Evolutionary conservation across 192 early-diverging fungal genomes (phyloP).

Genomic region (Diversispora epigaea): DNA sequence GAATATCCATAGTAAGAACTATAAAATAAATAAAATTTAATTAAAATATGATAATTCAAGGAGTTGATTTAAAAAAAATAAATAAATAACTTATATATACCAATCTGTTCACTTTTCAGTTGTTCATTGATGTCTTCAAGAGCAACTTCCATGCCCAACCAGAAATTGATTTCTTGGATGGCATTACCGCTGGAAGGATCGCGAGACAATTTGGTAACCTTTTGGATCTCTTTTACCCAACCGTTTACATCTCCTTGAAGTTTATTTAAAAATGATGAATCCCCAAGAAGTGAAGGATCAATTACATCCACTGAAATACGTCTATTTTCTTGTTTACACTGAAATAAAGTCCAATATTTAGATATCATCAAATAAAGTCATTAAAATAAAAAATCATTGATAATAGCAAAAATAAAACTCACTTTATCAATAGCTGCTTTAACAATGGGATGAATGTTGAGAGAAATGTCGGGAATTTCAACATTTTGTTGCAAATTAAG

Average conservation of each 20-base stretch:
- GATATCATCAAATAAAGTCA: neutral
- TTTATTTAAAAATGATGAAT: constrained; percentile 89
- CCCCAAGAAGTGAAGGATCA: constrained; percentile 65
- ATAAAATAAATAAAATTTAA: constrained; percentile 29
- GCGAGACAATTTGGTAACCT: constrained; percentile 83
- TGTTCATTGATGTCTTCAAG: constrained; percentile 93
- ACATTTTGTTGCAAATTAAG: constrained; percentile 97
- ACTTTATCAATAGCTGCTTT: constrained; percentile 61
- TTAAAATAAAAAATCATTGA: neutral
- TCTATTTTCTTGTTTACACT: constrained; percentile 62
- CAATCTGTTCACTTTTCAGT: constrained; percentile 85
- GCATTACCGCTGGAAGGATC: constrained; percentile 91
- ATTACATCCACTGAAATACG: constrained; percentile 77
- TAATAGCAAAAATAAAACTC: neutral
- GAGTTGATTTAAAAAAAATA: neutral
- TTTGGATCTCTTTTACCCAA: constrained; percentile 99
- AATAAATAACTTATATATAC: constrained; percentile 32
- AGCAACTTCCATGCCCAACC: constrained; percentile 95
- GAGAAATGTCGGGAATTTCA: constrained; percentile 90
- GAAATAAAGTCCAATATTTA: neutral
- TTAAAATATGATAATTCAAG: neutral
- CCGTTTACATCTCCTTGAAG: constrained; percentile 94
- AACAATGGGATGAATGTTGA: constrained; percentile 87
- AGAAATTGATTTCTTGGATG: constrained; percentile 99
- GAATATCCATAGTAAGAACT: constrained; percentile 87